These are phyloP conservation scores for Vigna unguiculata DNA, from an alignment of 306 rosid species.

Conservation along the genomic window DNA sequence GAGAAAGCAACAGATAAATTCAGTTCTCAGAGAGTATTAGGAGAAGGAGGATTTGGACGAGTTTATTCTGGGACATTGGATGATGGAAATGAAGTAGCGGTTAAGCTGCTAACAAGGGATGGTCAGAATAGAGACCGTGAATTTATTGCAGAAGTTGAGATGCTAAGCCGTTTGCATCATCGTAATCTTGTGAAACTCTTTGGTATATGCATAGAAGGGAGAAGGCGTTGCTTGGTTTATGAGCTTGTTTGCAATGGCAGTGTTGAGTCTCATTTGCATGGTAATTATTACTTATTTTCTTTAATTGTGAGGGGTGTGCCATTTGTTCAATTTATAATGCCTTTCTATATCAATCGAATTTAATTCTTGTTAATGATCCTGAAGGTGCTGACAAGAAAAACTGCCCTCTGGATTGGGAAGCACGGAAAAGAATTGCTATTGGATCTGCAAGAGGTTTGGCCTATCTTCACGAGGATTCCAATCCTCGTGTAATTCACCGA, in stretches of 20 bases:
- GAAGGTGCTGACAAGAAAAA: slow-evolving; percentile 77
- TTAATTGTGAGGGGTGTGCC: slow-evolving; percentile 31
- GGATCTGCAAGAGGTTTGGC: slow-evolving; percentile 99
- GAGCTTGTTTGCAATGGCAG: slow-evolving; percentile 94
- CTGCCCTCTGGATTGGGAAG: slow-evolving; percentile 92
- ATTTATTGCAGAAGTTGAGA: slow-evolving; percentile 90
- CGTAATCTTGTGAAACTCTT: slow-evolving; percentile 97
- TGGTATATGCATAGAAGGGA: slow-evolving; percentile 92
- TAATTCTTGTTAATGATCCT: slow-evolving; percentile 32
- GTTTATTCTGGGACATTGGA: slow-evolving; percentile 83
- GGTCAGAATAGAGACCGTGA: slow-evolving; percentile 83
- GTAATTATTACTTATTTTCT: slow-evolving; percentile 60
- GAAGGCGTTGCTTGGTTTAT: slow-evolving; percentile 81
- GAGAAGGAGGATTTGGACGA: slow-evolving; percentile 98
- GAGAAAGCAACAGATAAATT: slow-evolving; percentile 87
- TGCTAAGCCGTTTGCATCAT: slow-evolving; percentile 92
- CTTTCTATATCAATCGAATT: slow-evolving; percentile 29
- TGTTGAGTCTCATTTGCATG: slow-evolving; percentile 98
- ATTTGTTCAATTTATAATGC: slow-evolving; percentile 21
- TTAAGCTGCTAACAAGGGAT: slow-evolving; percentile 79
- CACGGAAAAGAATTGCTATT: slow-evolving; percentile 87
- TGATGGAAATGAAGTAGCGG: slow-evolving; percentile 90
- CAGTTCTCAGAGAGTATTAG: slow-evolving; percentile 78
- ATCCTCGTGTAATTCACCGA: slow-evolving; percentile 93
- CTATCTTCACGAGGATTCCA: slow-evolving; percentile 97